Percentiles rank a stretch among this genome's conserved stretches.
Evolutionary conservation across 1,284 basidiomycete genomes (phyloP).

Genomic region (Puccinia hordei): DNA sequence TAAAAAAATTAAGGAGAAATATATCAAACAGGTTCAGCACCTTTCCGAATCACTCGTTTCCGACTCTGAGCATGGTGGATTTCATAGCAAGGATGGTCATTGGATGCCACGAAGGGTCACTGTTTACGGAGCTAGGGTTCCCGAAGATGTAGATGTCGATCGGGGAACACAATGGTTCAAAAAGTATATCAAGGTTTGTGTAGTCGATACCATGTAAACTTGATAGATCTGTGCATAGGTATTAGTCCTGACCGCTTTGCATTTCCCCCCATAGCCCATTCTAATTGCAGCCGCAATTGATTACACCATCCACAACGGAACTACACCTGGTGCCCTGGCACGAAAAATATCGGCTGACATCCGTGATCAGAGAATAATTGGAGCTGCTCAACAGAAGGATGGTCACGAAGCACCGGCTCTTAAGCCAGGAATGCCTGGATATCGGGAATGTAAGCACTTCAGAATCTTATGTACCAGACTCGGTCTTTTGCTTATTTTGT

Average conservation of each 20-base stretch:
- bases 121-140: conserved; percentile 58
- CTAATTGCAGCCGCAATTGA: conserved; percentile 59
- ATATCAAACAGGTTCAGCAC: conserved; percentile 57
- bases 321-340: conserved; percentile 57
- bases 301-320: conserved; percentile 58
- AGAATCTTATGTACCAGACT: background rate
- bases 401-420: conserved; percentile 55
- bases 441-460: conserved; percentile 32
- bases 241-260: background rate
- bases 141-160: conserved; percentile 59
- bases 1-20: conserved; percentile 56
- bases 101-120: conserved; percentile 57
- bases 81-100: conserved; percentile 47
- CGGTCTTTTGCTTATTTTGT: background rate
- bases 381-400: conserved; percentile 56
- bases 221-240: background rate
- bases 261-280: conserved; percentile 53
- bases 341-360: conserved; percentile 57
- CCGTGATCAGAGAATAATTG: conserved; percentile 57
- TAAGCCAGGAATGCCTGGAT: conserved; percentile 54
- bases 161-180: conserved; percentile 57
- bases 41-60: conserved; percentile 56
- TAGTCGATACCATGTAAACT: background rate
- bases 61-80: background rate
- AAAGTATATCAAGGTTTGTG: conserved; percentile 57